Evolutionary conservation across 2,329 filamentous ascomycete species (phyloP), one percentile per base, ranked within the genome.

Genomic region (Albophoma yamanashiensis): DNA sequence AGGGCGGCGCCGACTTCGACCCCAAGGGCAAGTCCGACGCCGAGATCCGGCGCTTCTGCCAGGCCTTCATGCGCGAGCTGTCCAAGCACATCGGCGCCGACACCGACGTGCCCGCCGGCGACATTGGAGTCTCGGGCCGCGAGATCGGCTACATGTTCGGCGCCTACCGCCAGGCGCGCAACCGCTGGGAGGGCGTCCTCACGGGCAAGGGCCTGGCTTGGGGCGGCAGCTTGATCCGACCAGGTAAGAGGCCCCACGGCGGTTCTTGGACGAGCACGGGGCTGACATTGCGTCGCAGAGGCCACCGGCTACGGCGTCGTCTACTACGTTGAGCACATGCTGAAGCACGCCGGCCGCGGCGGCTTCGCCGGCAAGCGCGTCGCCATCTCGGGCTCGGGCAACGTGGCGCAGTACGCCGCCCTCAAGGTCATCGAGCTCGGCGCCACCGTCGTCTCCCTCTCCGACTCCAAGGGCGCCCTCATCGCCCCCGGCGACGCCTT

Each of bases 1-100:
- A 97, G 82, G 94, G 94, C 79, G 94, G 94, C 71, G 88, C 93
- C 75, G 94, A 97, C 82, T 97, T 99, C 76, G 92, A 97, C 79
- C 94, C 94, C 76, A 99, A 97, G 86, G 92, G 92, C 81, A 97
- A 97, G 85, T 89, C 88, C 60, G 92, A 99, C 79, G 89, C 86
- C 75, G 94, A 97, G 84, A 97, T 97, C 79, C 90, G 94, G 72
- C 90, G 91, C 74, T 97, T 99, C 85, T 97, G 93, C 81, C 86
- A 89, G 66, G 79, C 92, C 62, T 99, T 97, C 83, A 97, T 97
- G 94, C 87, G 87, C 69, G 91, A 97, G 82, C 86, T 99, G 64
- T 89, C 84, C 81, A 92, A 91, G 79, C 92, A 97, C 84, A 97
- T 97, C 73, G 92, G 94, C 68, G 91, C 91, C 67, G 89, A 96